Percentiles rank a stretch among this genome's conserved stretches.
phyloP scores from a whole-genome alignment of 148 eudicot species.

The Chenopodium album region DNA sequence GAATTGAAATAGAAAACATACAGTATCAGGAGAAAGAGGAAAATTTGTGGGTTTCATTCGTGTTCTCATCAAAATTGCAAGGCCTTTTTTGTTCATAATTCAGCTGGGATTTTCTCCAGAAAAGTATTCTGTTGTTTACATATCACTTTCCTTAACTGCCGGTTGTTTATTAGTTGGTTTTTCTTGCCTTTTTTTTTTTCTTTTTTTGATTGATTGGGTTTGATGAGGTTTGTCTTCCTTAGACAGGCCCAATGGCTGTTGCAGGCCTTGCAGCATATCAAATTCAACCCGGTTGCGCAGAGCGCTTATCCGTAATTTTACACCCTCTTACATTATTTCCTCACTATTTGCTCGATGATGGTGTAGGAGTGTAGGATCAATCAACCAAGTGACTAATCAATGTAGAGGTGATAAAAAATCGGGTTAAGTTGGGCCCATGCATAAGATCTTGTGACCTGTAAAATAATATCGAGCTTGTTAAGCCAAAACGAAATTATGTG shows the following conservation, averaged over 20 bases:
- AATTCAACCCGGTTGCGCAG: too few species aligned
- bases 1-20: slow-evolving; percentile 26
- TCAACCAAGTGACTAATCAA: too few species aligned
- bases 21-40: slow-evolving; percentile 38
- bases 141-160: slow-evolving; percentile 22
- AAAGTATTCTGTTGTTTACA: not conserved
- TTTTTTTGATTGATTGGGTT: not conserved
- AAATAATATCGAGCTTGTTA: too few species aligned
- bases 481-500: too few species aligned
- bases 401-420: too few species aligned
- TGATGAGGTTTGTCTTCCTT: too few species aligned
- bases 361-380: too few species aligned
- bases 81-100: slow-evolving; percentile 76
- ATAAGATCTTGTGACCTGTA: too few species aligned
- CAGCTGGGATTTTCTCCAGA: not conserved
- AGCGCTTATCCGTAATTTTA: too few species aligned
- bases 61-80: slow-evolving; percentile 79
- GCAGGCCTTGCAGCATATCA: not conserved
- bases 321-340: too few species aligned
- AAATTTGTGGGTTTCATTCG: slow-evolving; percentile 52
- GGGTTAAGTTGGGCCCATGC: too few species aligned
- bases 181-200: not conserved
- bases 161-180: not conserved
- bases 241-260: not conserved
- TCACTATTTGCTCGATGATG: too few species aligned